These are phyloP conservation scores for Podaxis pistillaris DNA, from an alignment of 768 basidiomycete species.

Conservation along the genomic window DNA sequence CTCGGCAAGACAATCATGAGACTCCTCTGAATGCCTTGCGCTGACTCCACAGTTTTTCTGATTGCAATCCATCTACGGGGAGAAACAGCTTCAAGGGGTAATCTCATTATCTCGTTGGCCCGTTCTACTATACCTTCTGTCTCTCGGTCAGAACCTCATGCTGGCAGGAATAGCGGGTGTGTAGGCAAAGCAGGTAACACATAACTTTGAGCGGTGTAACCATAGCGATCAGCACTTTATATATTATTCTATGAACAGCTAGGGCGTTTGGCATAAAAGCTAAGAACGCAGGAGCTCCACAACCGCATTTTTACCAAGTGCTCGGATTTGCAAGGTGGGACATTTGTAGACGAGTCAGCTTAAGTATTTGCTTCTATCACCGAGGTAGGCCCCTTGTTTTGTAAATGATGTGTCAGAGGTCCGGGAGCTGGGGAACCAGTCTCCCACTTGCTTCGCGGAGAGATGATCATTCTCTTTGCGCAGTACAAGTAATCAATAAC, in stretches of 20 bases:
- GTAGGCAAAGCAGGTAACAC: slow-evolving; percentile 10
- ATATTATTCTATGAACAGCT: not conserved
- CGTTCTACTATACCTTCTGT: slow-evolving; percentile 1
- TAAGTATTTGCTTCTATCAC: not conserved
- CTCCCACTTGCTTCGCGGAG: no score
- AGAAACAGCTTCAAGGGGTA: not conserved
- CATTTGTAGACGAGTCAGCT: not conserved
- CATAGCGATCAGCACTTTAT: not conserved
- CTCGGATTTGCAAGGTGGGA: no score
- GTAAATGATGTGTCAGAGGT: not conserved
- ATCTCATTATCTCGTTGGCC: no score
- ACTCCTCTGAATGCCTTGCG: not conserved
- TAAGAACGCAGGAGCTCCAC: no score
- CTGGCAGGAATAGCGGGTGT: slow-evolving; percentile 8
- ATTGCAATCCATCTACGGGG: slow-evolving; percentile 3
- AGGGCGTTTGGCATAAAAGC: no score
- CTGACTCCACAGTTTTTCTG: slow-evolving; percentile 1
- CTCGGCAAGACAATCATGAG: slow-evolving; percentile 1
- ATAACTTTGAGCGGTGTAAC: not conserved
- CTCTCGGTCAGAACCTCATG: slow-evolving; percentile 5
- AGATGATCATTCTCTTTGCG: no score
- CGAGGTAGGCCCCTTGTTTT: not conserved
- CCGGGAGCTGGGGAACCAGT: no score
- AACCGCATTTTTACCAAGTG: no score
- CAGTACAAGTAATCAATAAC: no score